Evolutionary conservation across 148 eudicot species (phyloP).

Genomic region (Rhododendron ovatum): DNA sequence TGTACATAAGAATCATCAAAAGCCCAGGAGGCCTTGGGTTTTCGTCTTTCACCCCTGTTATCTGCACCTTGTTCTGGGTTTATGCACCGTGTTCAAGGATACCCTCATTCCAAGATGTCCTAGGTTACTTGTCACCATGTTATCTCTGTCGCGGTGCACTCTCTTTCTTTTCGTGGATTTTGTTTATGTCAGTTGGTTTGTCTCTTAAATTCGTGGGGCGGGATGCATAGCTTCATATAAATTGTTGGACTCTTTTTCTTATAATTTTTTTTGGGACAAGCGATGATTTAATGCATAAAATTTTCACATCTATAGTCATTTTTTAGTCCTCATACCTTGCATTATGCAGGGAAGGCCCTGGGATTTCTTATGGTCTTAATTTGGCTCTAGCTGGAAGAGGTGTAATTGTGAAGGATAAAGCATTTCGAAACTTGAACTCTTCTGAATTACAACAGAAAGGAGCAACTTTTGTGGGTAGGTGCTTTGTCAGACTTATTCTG

Average conservation of each 20-base stretch:
- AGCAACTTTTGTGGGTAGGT: constrained; percentile 15
- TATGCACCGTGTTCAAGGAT: neutral
- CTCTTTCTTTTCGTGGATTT: neutral
- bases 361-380: constrained; percentile 17
- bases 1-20: neutral
- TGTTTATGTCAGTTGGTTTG: neutral
- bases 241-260: neutral
- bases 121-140: neutral
- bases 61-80: neutral
- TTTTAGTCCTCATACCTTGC: neutral
- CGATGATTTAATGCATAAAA: neutral
- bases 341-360: constrained; percentile 16
- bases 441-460: constrained; percentile 20
- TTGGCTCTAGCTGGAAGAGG: constrained; percentile 29
- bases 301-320: neutral
- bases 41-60: neutral
- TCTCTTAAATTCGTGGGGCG: neutral
- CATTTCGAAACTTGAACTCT: constrained; percentile 19
- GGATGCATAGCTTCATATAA: neutral
- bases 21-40: neutral
- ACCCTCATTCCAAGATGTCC: neutral
- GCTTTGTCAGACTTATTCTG: neutral
- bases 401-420: constrained; percentile 25
- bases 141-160: neutral
- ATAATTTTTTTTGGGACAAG: neutral